Base-by-base conservation (phyloP, 1,284 basidiomycete genomes). In the Trichosporon sp. region DNA sequence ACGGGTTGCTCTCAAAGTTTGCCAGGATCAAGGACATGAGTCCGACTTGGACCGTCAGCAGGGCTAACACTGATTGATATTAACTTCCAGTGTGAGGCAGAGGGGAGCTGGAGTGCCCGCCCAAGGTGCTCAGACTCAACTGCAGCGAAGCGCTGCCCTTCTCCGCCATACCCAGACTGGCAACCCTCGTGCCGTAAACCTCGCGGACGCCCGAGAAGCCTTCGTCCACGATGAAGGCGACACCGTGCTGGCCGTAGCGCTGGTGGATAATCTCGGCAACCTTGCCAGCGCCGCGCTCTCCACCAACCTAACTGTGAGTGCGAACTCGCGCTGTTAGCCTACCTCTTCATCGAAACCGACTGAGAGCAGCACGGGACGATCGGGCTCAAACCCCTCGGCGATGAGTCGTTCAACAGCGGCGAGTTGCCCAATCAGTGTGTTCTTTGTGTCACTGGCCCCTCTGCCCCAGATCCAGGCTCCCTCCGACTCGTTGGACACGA, bases 281-380 rank as follows among this genome's bases (percentile, higher is more conserved):
- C 7, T 71, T 48, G 0, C 67, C 71, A 0, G 86, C 84, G 1
- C 85, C 86, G 56, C 84, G 76, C 0, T 63, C 61, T 1, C 84
- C 84, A 14, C 81, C 79, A 69, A 84, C 82, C 80, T 73, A 4
- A 12, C 38, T 19, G 73, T 37, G n/a, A 70, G 69, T 64, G 7
- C 43, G 21, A 4, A 12, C 10, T 5, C 4, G 7, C n/a, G 19
- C 21, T 3, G 14, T n/a, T 0, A 26, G 67, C 79, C 75, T 63
- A 83, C 82, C 80, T 63, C 66, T 73, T 88, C 88, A 77, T 88
- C 87, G 68, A 86, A 87, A 5, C 87, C 87, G 69, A 84, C 86
- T 26, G 83, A 82, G 32, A 87, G 75, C 12, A 87, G 79, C 67
- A 88, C 83, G 2, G 83, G 82, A 46, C 85, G 76, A 48, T 80